These are phyloP conservation scores for Phaffia australis DNA, from an alignment of 768 basidiomycete genomes.

Conservation along the genomic window DNA sequence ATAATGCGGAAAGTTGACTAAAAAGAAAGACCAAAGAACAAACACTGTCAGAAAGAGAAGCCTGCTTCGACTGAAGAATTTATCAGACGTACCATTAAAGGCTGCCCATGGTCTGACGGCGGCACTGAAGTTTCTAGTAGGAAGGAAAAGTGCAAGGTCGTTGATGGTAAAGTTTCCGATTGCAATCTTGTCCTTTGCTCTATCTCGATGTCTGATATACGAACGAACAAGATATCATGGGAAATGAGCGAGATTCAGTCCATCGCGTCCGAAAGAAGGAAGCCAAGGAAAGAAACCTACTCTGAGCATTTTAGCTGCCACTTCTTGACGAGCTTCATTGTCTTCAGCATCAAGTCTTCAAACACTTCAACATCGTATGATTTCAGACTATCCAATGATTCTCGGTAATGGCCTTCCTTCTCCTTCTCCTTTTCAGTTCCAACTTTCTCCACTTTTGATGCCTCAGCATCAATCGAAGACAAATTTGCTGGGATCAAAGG, in stretches of 20 bases:
- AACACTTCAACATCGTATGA: constrained; percentile 75
- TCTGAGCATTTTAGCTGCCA: constrained; percentile 97
- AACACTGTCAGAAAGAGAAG: background rate
- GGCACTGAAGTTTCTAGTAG: constrained; percentile 83
- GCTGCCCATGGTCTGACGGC: constrained; percentile 80
- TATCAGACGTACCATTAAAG: constrained; percentile 68
- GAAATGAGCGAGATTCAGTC: background rate
- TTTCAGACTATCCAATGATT: constrained; percentile 18
- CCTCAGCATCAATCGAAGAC: background rate
- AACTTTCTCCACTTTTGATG: background rate
- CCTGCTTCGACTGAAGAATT: background rate
- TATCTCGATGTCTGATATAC: constrained; percentile 52
- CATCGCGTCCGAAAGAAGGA: background rate
- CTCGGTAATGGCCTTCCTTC: background rate
- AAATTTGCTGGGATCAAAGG: background rate
- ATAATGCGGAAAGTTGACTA: constrained; percentile 94
- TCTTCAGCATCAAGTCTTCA: constrained; percentile 66
- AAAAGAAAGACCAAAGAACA: constrained; percentile 14
- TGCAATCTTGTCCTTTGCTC: constrained; percentile 91
- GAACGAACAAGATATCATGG: background rate
- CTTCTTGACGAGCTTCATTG: constrained; percentile 62
- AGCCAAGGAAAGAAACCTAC: constrained; percentile 35
- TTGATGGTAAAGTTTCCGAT: constrained; percentile 67
- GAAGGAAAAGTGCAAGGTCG: constrained; percentile 88
- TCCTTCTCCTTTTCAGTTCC: too few species aligned